phyloP scores from a whole-genome alignment of 1,284 basidiomycete genomes.

The Trichosporon sp. region DNA sequence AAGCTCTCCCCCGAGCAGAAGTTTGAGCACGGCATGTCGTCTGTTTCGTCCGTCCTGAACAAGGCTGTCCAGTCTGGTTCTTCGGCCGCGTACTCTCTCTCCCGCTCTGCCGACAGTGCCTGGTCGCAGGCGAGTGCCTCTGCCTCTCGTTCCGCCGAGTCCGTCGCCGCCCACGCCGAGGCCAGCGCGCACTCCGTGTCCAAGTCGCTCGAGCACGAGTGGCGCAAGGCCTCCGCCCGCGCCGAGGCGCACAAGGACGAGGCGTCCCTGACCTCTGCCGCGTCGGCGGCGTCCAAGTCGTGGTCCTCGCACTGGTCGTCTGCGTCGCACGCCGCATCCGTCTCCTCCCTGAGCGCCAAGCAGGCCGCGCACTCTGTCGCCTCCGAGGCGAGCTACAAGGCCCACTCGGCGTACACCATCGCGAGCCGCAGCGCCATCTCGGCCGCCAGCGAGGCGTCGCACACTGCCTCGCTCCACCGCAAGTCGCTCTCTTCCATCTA shows the following conservation, averaged over 20 bases:
- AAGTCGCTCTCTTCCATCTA: conserved; percentile 35
- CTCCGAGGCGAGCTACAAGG: conserved; percentile 39
- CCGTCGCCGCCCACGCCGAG: conserved; percentile 19
- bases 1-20: conserved; percentile 56
- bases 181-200: conserved; percentile 37
- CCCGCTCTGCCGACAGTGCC: conserved; percentile 42
- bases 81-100: conserved; percentile 34
- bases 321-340: conserved; percentile 49
- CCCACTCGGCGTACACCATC: conserved; percentile 42
- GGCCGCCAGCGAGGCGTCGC: conserved; percentile 40
- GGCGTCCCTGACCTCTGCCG: conserved; percentile 44
- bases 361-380: conserved; percentile 39
- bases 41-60: conserved; percentile 44
- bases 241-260: conserved; percentile 47
- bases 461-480: conserved; percentile 56
- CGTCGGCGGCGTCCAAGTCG: conserved; percentile 50
- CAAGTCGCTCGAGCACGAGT: conserved; percentile 44
- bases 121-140: conserved; percentile 46
- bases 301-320: conserved; percentile 51
- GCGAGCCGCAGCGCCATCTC: conserved; percentile 44
- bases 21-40: conserved; percentile 52
- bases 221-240: conserved; percentile 43
- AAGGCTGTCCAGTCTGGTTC: conserved; percentile 44
- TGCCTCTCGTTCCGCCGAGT: conserved; percentile 16
- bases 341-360: conserved; percentile 55